Percentiles rank a stretch among this genome's conserved stretches.
phyloP scores from a whole-genome alignment of 2,329 filamentous ascomycete species.

The Pseudocercospora musae region DNA sequence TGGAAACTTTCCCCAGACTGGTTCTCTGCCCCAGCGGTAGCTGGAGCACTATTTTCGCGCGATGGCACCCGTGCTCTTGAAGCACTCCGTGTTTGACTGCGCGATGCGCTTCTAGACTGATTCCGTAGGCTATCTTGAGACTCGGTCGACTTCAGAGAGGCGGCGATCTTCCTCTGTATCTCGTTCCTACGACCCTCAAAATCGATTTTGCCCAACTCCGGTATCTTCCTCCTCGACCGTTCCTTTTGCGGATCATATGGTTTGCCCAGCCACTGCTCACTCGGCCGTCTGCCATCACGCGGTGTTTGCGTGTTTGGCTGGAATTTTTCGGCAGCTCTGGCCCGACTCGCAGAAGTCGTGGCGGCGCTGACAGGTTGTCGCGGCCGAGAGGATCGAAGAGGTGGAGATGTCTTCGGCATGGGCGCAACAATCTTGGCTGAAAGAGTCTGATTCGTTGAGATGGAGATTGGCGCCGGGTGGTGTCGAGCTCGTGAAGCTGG shows the following conservation, averaged over 20 bases:
- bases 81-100: slow-evolving; percentile 16
- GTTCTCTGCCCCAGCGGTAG: slow-evolving; percentile 23
- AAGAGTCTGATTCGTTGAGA: slow-evolving; percentile 40
- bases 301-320: slow-evolving; percentile 40
- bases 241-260: slow-evolving; percentile 73
- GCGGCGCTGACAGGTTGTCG: slow-evolving; percentile 73
- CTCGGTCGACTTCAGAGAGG: slow-evolving; percentile 67
- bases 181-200: slow-evolving; percentile 78
- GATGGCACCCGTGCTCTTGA: slow-evolving; percentile 15
- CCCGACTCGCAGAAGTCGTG: slow-evolving; percentile 67
- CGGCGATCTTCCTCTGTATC: slow-evolving; percentile 81
- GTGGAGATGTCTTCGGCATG: slow-evolving; percentile 70
- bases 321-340: slow-evolving; percentile 60
- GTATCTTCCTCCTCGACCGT: slow-evolving; percentile 44
- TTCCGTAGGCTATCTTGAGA: slow-evolving; percentile 43
- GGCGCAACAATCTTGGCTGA: slow-evolving; percentile 72
- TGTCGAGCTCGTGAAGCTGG: slow-evolving; percentile 34
- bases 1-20: not conserved
- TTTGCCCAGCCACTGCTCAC: slow-evolving; percentile 62
- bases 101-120: slow-evolving; percentile 22
- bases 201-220: slow-evolving; percentile 72
- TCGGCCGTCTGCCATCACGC: slow-evolving; percentile 39
- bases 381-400: slow-evolving; percentile 76
- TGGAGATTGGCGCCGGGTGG: slow-evolving; percentile 29
- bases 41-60: slow-evolving; percentile 46